phyloP scores from a whole-genome alignment of 495 filamentous ascomycete species.

The Aspergillus leporis region DNA sequence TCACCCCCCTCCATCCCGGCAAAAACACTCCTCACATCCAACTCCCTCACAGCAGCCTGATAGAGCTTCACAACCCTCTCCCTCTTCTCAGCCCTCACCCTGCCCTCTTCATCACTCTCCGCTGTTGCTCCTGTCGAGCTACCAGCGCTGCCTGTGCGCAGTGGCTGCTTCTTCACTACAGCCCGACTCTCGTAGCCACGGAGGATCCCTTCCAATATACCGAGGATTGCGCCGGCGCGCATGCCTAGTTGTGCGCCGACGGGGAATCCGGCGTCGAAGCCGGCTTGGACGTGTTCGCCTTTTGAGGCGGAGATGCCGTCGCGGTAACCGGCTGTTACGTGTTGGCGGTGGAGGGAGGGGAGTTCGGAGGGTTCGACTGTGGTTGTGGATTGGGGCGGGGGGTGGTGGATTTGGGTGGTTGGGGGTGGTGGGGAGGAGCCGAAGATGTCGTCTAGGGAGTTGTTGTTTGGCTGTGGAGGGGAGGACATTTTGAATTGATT shows the following conservation, averaged over 20 bases:
- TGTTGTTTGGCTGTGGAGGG: conserved; percentile 19
- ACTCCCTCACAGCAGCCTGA: conserved; percentile 55
- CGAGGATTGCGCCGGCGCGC: conserved; percentile 67
- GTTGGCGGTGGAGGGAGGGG: conserved; percentile 69
- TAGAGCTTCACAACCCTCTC: conserved; percentile 45
- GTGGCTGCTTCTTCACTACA: conserved; percentile 32
- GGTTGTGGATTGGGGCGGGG: neutral
- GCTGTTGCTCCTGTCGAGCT: neutral
- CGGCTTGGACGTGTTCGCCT: conserved; percentile 65
- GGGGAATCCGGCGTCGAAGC: conserved; percentile 86
- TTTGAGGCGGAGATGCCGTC: conserved; percentile 80
- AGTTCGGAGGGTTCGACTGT: conserved; percentile 62
- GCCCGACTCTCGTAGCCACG: conserved; percentile 38
- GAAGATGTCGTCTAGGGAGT: conserved; percentile 51
- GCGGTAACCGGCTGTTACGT: conserved; percentile 86
- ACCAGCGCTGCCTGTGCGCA: neutral
- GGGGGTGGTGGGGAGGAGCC: conserved; percentile 41
- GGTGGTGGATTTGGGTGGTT: conserved; percentile 2
- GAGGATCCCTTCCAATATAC: conserved; percentile 66
- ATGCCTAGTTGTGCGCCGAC: conserved; percentile 78
- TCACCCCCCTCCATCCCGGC: conserved; percentile 56
- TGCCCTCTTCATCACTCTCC: conserved; percentile 17
- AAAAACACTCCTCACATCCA: conserved; percentile 65
- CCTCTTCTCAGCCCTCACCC: conserved; percentile 25
- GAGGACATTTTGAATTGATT: conserved; percentile 12